Evolutionary conservation across 441 rosid genomes (phyloP).

Genomic region (Melastoma candidum): DNA sequence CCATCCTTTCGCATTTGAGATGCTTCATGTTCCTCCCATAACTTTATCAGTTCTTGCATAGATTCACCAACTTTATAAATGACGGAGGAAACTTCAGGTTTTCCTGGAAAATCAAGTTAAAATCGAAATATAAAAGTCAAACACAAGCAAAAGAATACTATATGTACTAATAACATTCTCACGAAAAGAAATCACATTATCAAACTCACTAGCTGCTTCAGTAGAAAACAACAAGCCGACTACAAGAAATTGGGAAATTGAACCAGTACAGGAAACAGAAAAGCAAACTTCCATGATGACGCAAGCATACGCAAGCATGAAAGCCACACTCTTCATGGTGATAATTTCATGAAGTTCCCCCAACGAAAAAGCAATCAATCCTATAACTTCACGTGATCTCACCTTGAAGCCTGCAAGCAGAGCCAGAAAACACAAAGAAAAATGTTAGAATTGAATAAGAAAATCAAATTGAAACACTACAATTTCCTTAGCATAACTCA

Average conservation of each 20-base stretch:
- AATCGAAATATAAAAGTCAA: slow-evolving; percentile 9
- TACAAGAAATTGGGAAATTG: no score
- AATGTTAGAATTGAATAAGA: slow-evolving; percentile 9
- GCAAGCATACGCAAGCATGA: no score
- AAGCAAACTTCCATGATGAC: no score
- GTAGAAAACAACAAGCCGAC: no score
- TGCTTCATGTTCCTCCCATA: slow-evolving; percentile 81
- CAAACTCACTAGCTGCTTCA: background rate
- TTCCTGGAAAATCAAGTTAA: slow-evolving; percentile 50
- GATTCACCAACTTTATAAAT: slow-evolving; percentile 98
- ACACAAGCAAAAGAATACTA: slow-evolving; percentile 1
- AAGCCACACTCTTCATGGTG: background rate
- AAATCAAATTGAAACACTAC: background rate
- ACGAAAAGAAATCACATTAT: background rate
- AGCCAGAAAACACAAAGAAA: slow-evolving; percentile 9
- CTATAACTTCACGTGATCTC: slow-evolving; percentile 19
- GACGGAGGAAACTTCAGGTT: slow-evolving; percentile 70
- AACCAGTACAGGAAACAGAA: no score
- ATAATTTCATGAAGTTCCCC: slow-evolving; percentile 1
- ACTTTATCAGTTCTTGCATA: slow-evolving; percentile 93
- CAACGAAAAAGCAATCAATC: background rate
- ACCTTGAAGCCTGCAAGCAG: slow-evolving; percentile 50
- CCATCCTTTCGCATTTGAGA: slow-evolving; percentile 64
- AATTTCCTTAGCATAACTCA: no score
- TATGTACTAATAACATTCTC: background rate